Base-by-base conservation (phyloP, 495 filamentous ascomycete genomes). In the Podospora conica region DNA sequence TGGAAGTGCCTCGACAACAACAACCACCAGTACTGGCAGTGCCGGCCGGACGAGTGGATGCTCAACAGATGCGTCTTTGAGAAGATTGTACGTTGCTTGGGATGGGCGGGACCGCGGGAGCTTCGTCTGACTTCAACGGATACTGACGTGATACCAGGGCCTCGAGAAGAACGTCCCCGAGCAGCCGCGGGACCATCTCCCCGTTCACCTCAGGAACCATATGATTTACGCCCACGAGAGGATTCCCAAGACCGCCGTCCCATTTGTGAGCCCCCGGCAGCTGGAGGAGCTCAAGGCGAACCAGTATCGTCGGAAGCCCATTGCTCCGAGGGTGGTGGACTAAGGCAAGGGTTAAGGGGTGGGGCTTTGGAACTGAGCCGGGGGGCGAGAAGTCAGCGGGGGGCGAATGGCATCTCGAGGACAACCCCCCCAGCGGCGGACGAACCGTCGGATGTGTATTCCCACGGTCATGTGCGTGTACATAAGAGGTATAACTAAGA, bases 1-100 rank as follows among this genome's bases (percentile, higher is more conserved):
- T 98, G 93, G 93, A 80, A 91, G 70, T 99, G 95, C 73, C 84
- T 99, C 60, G 96, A 99, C 72, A 88, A 96, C 80, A 92, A 96
- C 84, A 99, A 99, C 81, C 94, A 98, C 77, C 89, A 92, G 75
- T 79, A 98, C 54, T 98, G 91, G 87, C 90, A 97, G 66, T 99
- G 95, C 82, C 85, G 95, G 31, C 83, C 83, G 60, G 73, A 64
- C 48, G 93, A 98, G 81, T 85, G 91, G 85, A 85, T 84, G 67
- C 78, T 98, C 58, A 98, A 96, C 81, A 86, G 84, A 72, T 99
- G 95, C 79, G 92, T 97, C 31, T 97, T 94, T 73, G 88, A 97
- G 58, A 97, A 97, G 71, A 75, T 99, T 83, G 95, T 98, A 79
- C 71, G 90, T 82, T 25, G 53, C 27, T n/a, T 23, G 21, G 27